Percentiles rank a stretch among this genome's conserved stretches.
Evolutionary conservation across 345 rosid species (phyloP).

Genomic region (Brassica incana): DNA sequence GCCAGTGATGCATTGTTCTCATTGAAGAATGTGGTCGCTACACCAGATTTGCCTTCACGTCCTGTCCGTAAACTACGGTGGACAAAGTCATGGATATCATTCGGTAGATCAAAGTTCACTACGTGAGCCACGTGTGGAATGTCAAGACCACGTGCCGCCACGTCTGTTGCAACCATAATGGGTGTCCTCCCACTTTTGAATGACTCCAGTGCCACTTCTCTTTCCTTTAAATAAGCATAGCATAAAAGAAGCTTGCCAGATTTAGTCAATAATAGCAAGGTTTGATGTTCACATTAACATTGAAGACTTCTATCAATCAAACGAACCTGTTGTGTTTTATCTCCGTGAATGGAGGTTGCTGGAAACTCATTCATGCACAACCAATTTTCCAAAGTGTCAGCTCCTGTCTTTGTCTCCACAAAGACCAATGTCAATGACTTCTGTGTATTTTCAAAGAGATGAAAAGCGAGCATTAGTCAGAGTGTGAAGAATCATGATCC

Average conservation of each 20-base stretch:
- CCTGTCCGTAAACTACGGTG: conserved; percentile 97
- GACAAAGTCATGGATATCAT: conserved; percentile 93
- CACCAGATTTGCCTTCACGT: conserved; percentile 87
- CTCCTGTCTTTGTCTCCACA: conserved; percentile 97
- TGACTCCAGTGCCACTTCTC: conserved; percentile 83
- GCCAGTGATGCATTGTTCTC: conserved; percentile 72
- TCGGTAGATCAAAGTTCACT: conserved; percentile 95
- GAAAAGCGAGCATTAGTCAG: background rate
- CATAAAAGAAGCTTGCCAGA: conserved; percentile 8
- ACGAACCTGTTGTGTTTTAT: conserved; percentile 83
- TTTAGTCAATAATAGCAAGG: conserved; percentile 7
- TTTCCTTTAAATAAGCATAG: conserved; percentile 60
- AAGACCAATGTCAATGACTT: conserved; percentile 92
- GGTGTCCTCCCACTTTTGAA: conserved; percentile 26
- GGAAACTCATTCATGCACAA: conserved; percentile 82
- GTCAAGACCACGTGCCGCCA: conserved; percentile 60
- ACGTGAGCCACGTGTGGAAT: conserved; percentile 95
- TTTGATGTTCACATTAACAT: conserved; percentile 4
- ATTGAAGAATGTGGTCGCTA: conserved; percentile 96
- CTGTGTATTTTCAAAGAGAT: conserved; percentile 47
- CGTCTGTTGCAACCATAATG: too few species aligned
- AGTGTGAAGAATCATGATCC: background rate
- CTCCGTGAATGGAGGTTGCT: conserved; percentile 95
- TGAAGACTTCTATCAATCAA: background rate
- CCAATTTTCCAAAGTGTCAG: conserved; percentile 95